These are phyloP conservation scores for Pulveroboletus ravenelii DNA, from an alignment of 768 basidiomycete genomes.

Conservation along the genomic window DNA sequence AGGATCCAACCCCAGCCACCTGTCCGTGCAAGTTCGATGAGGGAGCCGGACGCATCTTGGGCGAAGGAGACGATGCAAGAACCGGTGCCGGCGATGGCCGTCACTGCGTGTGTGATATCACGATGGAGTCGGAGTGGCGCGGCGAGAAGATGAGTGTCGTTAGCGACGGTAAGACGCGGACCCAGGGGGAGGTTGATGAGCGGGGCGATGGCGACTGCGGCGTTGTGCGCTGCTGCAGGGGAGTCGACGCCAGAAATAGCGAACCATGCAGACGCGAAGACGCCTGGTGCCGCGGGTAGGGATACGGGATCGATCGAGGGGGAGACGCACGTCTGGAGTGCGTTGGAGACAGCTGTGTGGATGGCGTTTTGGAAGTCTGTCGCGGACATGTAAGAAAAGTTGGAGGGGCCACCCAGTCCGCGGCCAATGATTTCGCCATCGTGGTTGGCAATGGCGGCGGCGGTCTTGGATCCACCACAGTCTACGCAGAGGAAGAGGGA, in stretches of 20 bases:
- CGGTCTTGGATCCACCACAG: conserved; percentile 88
- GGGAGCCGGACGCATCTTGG: conserved; percentile 33
- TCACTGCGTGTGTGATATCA: conserved; percentile 59
- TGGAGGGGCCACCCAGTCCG: conserved; percentile 73
- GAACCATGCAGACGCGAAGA: conserved; percentile 74
- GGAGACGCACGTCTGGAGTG: conserved; percentile 45
- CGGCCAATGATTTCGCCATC: conserved; percentile 61
- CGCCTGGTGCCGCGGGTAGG: conserved; percentile 35
- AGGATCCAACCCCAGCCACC: conserved; percentile 86
- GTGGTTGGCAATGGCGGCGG: conserved; percentile 59
- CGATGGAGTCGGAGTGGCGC: conserved; percentile 63
- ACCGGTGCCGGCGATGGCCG: conserved; percentile 80
- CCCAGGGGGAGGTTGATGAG: conserved; percentile 57
- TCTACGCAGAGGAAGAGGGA: conserved; percentile 77
- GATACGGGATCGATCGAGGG: conserved; percentile 33
- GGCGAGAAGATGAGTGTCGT: conserved; percentile 83
- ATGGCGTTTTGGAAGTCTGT: conserved; percentile 57
- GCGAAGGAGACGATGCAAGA: conserved; percentile 68
- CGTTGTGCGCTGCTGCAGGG: conserved; percentile 50
- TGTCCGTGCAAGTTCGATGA: conserved; percentile 61
- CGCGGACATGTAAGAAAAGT: conserved; percentile 73
- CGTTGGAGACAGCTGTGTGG: conserved; percentile 45
- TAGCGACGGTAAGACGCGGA: conserved; percentile 56
- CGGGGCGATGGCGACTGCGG: conserved; percentile 49
- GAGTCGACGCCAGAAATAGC: conserved; percentile 82